A percentile compares a stretch with the other conserved stretches of the same genome.
phyloP scores from a whole-genome alignment of 169 alveolate species.

The Babesia ovata region DNA sequence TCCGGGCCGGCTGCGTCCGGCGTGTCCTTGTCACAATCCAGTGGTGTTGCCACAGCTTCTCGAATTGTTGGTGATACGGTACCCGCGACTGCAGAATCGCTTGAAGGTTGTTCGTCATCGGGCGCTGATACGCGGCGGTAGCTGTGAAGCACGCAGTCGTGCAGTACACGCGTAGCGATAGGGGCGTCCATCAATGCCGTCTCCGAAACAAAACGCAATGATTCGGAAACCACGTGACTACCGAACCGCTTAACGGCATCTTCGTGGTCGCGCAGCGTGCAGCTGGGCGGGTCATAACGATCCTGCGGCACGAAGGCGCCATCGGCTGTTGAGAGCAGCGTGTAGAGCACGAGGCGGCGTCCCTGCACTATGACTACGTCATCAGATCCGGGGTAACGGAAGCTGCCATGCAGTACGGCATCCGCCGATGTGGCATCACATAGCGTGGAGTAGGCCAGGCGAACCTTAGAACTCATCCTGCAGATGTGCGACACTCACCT shows the following conservation, averaged over 20 bases:
- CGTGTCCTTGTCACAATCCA: background rate
- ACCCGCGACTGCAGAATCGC: background rate
- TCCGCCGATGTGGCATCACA: conserved; percentile 51
- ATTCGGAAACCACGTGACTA: background rate
- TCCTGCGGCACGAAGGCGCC: conserved; percentile 9
- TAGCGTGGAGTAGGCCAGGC: conserved; percentile 47
- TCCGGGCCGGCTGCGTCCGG: background rate
- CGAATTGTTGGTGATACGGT: background rate
- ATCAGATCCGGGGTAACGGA: conserved; percentile 42
- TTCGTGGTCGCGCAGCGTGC: background rate
- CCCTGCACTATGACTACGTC: conserved; percentile 59
- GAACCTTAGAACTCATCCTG: background rate
- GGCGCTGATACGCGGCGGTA: background rate
- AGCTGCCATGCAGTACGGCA: conserved; percentile 32
- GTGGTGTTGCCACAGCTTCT: background rate
- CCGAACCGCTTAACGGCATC: background rate
- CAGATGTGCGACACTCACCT: background rate
- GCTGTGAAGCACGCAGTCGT: conserved; percentile 31
- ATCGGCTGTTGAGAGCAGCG: conserved; percentile 17
- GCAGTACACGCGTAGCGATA: conserved; percentile 5
- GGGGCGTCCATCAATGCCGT: conserved; percentile 32
- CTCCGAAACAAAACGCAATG: conserved; percentile 25
- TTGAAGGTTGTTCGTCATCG: background rate
- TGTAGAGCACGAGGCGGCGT: conserved; percentile 32
- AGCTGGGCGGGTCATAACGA: background rate